phyloP scores from a whole-genome alignment of 345 rosid genomes.

The Sonneratia caseolaris region DNA sequence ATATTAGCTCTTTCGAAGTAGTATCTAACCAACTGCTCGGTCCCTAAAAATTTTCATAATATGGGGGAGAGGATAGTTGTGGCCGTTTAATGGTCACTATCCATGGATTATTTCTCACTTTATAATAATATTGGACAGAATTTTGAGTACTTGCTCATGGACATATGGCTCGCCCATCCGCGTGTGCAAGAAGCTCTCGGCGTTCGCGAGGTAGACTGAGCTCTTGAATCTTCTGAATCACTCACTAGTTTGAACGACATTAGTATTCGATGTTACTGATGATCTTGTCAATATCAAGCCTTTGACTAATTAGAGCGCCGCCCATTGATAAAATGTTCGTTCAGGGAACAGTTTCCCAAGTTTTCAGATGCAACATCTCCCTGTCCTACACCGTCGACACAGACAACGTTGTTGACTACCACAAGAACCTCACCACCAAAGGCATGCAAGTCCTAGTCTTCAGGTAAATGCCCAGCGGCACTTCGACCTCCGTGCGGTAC shows the following conservation, averaged over 20 bases:
- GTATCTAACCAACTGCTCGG: no score
- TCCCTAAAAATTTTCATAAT: no score
- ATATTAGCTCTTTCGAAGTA: no score
- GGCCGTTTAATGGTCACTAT: no score
- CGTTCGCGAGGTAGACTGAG: constrained; percentile 17
- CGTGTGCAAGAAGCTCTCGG: constrained; percentile 23
- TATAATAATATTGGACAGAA: neutral
- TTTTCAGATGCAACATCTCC: constrained; percentile 27
- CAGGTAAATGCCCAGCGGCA: constrained; percentile 12
- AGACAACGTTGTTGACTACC: constrained; percentile 17
- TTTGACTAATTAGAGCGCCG: neutral
- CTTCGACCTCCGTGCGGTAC: neutral
- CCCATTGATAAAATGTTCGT: neutral
- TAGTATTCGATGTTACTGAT: no score
- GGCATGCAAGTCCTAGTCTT: constrained; percentile 24
- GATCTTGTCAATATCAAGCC: neutral
- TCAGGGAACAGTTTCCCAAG: constrained; percentile 16
- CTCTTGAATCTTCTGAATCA: no score
- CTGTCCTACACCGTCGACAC: constrained; percentile 16
- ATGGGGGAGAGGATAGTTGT: no score
- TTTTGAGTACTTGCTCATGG: constrained; percentile 14
- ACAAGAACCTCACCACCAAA: constrained; percentile 15
- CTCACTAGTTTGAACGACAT: neutral
- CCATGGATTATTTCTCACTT: no score
- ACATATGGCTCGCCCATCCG: constrained; percentile 22